Conservation (phyloP, 2,329 filamentous ascomycete species). For the Acephala macrosclerotiorum region DNA sequence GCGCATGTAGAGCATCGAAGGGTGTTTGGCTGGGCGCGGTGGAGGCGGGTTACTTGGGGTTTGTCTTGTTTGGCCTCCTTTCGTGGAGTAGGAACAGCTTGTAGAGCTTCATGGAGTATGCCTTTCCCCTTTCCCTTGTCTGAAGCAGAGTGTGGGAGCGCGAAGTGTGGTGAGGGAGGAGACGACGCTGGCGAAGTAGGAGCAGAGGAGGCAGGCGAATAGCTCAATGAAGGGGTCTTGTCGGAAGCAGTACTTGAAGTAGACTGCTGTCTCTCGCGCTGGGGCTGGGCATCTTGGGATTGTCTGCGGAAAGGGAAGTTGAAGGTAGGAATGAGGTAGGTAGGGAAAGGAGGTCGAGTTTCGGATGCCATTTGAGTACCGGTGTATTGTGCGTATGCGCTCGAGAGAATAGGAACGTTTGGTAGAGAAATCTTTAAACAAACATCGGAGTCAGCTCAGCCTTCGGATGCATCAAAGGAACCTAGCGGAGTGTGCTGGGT, state of each 20-base stretch:
- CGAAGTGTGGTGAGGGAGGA: constrained; percentile 30
- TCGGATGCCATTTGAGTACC: constrained; percentile 31
- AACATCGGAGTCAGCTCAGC: background rate
- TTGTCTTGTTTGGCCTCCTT: background rate
- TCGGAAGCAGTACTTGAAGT: constrained; percentile 39
- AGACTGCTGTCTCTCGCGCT: constrained; percentile 42
- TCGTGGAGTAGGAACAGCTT: constrained; percentile 22
- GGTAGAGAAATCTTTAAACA: constrained; percentile 13
- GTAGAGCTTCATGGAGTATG: constrained; percentile 40
- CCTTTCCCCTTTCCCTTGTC: constrained; percentile 21
- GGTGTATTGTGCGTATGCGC: constrained; percentile 11
- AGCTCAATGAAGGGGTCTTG: constrained; percentile 46
- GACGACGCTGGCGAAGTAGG: constrained; percentile 36
- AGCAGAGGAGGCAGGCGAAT: constrained; percentile 45
- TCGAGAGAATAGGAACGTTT: constrained; percentile 14
- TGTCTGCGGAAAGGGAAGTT: constrained; percentile 52
- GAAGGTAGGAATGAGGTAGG: constrained; percentile 60
- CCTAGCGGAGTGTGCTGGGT: background rate
- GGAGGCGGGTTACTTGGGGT: constrained; percentile 40
- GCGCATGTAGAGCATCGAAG: constrained; percentile 66
- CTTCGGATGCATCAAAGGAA: background rate
- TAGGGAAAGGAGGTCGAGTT: constrained; percentile 50
- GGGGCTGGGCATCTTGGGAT: background rate
- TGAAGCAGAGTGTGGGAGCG: constrained; percentile 20
- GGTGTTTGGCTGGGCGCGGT: constrained; percentile 58